Conservation (phyloP, 2,329 filamentous ascomycete species). For the Epichloe sibirici region DNA sequence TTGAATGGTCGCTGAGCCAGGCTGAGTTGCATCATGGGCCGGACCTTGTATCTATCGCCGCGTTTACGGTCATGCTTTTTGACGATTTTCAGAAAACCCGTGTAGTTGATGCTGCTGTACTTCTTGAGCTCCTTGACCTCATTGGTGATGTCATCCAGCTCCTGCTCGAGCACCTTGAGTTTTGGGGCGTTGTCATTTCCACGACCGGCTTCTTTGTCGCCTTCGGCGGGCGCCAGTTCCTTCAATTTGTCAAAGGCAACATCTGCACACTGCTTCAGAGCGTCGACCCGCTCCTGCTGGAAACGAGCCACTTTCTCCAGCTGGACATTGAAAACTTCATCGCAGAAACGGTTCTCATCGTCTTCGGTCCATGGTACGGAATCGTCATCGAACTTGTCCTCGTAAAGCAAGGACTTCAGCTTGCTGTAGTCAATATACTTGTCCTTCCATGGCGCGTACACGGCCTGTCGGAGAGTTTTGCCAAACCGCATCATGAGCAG, state of each 20-base stretch:
- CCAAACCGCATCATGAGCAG: constrained; percentile 72
- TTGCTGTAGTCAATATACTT: constrained; percentile 94
- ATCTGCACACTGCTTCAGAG: constrained; percentile 42
- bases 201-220: constrained; percentile 19
- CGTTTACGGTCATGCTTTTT: constrained; percentile 98
- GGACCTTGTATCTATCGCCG: constrained; percentile 73
- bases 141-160: constrained; percentile 79
- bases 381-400: constrained; percentile 52
- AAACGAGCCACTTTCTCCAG: constrained; percentile 90
- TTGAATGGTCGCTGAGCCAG: constrained; percentile 87
- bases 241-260: constrained; percentile 57
- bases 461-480: constrained; percentile 66
- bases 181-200: constrained; percentile 36
- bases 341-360: constrained; percentile 86
- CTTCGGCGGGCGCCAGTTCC: constrained; percentile 54
- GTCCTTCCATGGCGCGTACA: constrained; percentile 81
- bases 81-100: constrained; percentile 91
- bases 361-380: constrained; percentile 75
- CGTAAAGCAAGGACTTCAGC: constrained; percentile 79
- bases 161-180: constrained; percentile 59
- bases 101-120: constrained; percentile 94
- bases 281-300: constrained; percentile 63
- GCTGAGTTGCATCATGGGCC: constrained; percentile 82
- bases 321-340: constrained; percentile 89
- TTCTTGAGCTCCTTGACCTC: constrained; percentile 89